A percentile compares a stretch with the other conserved stretches of the same genome.
phyloP scores from a whole-genome alignment of 345 rosid genomes.

The Acer yangbiense region DNA sequence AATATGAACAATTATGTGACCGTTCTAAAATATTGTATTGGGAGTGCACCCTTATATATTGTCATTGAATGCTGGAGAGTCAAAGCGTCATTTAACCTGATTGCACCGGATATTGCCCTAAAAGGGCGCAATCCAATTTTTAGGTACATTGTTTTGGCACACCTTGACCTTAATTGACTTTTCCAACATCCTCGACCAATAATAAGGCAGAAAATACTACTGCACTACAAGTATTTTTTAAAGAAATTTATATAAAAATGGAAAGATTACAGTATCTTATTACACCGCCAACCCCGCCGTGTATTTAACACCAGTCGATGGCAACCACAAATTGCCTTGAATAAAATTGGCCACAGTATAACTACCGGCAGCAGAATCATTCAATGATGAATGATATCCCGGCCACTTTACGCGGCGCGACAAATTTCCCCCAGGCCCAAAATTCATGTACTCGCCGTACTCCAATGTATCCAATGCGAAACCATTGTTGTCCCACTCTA shows the following conservation, averaged over 20 bases:
- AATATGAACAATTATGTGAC: too few relatives aligned
- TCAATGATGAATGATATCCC: constrained; percentile 56
- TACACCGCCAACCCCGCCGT: constrained; percentile 36
- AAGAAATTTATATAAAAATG: background rate
- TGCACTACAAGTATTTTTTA: background rate
- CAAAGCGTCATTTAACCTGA: too few relatives aligned
- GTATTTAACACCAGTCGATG: constrained; percentile 56
- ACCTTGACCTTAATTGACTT: too few relatives aligned
- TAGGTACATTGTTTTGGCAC: too few relatives aligned
- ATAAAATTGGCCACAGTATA: constrained; percentile 70
- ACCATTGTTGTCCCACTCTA: constrained; percentile 59
- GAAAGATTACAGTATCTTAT: background rate
- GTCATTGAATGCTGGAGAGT: too few relatives aligned
- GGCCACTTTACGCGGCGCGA: constrained; percentile 70
- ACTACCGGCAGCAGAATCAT: constrained; percentile 44
- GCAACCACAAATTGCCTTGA: constrained; percentile 72
- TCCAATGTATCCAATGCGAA: constrained; percentile 60
- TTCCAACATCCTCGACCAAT: too few relatives aligned
- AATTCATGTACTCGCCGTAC: constrained; percentile 72
- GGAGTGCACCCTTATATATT: too few relatives aligned
- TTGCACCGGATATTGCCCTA: too few relatives aligned
- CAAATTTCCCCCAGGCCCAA: constrained; percentile 60
- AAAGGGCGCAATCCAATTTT: too few relatives aligned
- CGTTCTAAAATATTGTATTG: too few relatives aligned
- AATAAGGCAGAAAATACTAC: background rate